Base-by-base conservation (phyloP, 495 filamentous ascomycete species). In the Xylaria sp. region DNA sequence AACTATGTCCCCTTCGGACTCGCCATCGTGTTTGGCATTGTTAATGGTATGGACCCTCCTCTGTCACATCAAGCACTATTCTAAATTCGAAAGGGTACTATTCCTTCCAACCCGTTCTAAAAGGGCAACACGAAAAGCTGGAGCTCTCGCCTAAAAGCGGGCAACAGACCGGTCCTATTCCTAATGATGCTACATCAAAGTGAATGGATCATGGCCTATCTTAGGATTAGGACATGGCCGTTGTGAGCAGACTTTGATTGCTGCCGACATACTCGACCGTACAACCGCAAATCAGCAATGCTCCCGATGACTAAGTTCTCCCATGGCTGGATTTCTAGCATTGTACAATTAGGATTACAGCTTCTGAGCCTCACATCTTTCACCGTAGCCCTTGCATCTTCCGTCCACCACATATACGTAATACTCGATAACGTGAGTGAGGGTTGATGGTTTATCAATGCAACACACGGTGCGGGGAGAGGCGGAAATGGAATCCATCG, bases 31-130 rank as follows among this genome's bases (percentile, higher is more conserved):
- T 76, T 78, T 70, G 77, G 78, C 57, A 70, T 79, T 55, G 67
- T 33, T 26, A 78, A 81, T 75, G 80, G 81, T 80, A 77, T 72
- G 76, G 44, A 43, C n/a, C 41, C 33, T 17, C 29, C 41, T 40
- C 73, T 66, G 67, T 43, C 58, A 70, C 2, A 41, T 74, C 33
- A 24, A 73, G n/a, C 21, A 70, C 26, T 21, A 73, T 58, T 72
- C 73, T 77, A 73, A 67, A 53, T 67, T 35, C 59, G 68, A 24
- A 73, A 87, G 85, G 82, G 21, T 79, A 80, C 63, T 85, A 82
- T 70, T 77, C 80, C 4, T 85, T 86, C 69, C 75, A 76, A 19
- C 83, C 84, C 9, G 61, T 71, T 26, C 72, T 86, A 5, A 77
- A 77, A 71, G 81, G 82, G 17, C 67, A 82, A 46, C 80, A 80